Conservation (phyloP, 495 filamentous ascomycete species). For the Penicillium antarcticum region DNA sequence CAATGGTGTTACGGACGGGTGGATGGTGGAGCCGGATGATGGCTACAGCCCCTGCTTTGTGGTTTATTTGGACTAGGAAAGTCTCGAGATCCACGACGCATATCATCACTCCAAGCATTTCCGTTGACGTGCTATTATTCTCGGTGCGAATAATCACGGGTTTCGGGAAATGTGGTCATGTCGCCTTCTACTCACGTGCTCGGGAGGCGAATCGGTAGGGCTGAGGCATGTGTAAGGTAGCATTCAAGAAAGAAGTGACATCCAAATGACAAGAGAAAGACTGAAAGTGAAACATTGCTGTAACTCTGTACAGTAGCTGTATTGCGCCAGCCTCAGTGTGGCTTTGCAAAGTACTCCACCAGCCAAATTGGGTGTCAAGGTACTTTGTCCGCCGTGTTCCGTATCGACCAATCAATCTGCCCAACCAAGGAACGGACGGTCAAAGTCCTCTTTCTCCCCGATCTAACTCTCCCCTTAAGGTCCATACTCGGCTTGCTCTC, state of each 20-base stretch:
- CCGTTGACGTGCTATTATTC: constrained; percentile 13
- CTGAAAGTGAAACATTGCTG: constrained; percentile 5
- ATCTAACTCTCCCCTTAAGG: constrained; percentile 1
- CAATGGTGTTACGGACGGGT: constrained; percentile 21
- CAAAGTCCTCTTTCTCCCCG: constrained; percentile 8
- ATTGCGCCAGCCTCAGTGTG: constrained; percentile 9
- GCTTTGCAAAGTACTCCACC: constrained; percentile 4
- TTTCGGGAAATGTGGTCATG: constrained; percentile 23
- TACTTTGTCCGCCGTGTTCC: constrained; percentile 9
- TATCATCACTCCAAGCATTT: constrained; percentile 24
- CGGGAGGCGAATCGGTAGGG: constrained; percentile 34
- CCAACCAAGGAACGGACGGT: constrained; percentile 7
- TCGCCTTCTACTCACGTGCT: constrained; percentile 17
- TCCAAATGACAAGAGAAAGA: not conserved
- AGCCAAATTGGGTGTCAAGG: constrained; percentile 1
- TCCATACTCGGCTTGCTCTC: not conserved
- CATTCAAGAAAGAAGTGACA: constrained; percentile 1
- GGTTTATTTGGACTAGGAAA: constrained; percentile 24
- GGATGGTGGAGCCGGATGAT: constrained; percentile 24
- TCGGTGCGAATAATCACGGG: constrained; percentile 19
- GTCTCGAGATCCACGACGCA: constrained; percentile 20
- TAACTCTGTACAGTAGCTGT: not conserved
- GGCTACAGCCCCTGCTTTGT: constrained; percentile 14
- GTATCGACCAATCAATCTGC: constrained; percentile 7
- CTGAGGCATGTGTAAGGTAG: not conserved